Percentiles rank a stretch among this genome's conserved stretches.
These are phyloP conservation scores for Peronospora belbahrii DNA, from an alignment of 352 stramenopile genomes.

Conservation along the genomic window DNA sequence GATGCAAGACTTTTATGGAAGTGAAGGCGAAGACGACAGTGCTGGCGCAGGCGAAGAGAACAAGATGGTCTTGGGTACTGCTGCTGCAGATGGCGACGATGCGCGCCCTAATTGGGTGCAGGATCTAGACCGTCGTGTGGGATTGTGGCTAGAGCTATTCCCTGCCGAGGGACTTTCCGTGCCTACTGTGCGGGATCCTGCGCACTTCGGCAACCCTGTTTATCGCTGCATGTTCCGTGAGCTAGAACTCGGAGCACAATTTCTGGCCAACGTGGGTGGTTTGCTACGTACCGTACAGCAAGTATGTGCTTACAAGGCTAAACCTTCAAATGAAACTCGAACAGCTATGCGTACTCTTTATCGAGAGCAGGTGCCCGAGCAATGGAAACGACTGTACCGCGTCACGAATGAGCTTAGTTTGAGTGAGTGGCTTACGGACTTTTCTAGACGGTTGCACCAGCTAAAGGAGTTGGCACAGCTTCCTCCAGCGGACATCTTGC, in stretches of 20 bases:
- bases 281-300: constrained; percentile 65
- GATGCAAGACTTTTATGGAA: constrained; percentile 79
- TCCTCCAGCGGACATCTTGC: constrained; percentile 31
- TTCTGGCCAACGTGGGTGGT: constrained; percentile 52
- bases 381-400: constrained; percentile 56
- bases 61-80: constrained; percentile 42
- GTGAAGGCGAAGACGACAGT: constrained; percentile 34
- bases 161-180: constrained; percentile 33
- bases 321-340: constrained; percentile 85
- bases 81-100: constrained; percentile 30
- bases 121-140: constrained; percentile 64
- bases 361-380: constrained; percentile 52
- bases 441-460: constrained; percentile 66
- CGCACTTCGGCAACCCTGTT: constrained; percentile 81
- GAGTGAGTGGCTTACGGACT: constrained; percentile 82
- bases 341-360: constrained; percentile 72
- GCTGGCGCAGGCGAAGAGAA: constrained; percentile 41
- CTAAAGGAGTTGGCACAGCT: constrained; percentile 41
- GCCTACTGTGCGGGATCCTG: constrained; percentile 40
- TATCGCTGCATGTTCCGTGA: constrained; percentile 89
- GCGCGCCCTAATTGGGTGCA: constrained; percentile 74
- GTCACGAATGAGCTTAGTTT: constrained; percentile 51
- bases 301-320: constrained; percentile 77
- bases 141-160: constrained; percentile 54
- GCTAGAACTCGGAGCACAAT: constrained; percentile 58